phyloP scores from a whole-genome alignment of 306 rosid species.

The Gynostemma pentaphyllum region DNA sequence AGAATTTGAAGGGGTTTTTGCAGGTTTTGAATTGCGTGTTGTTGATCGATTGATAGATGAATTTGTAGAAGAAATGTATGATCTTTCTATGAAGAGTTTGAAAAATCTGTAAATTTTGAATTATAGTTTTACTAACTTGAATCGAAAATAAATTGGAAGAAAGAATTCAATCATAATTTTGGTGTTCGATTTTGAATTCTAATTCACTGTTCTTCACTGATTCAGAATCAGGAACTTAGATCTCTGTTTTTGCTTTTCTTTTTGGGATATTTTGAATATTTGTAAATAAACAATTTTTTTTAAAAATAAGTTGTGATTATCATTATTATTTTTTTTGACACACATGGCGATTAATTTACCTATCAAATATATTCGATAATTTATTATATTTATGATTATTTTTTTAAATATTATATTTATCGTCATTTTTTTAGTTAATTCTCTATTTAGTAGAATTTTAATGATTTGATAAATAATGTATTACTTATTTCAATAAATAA shows the following conservation, averaged over 20 bases:
- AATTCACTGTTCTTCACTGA: not conserved
- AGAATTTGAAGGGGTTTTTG: constrained; percentile 31
- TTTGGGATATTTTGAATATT: too few species aligned
- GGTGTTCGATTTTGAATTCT: not conserved
- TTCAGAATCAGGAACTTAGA: not conserved
- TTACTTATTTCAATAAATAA: too few species aligned
- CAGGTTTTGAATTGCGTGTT: constrained; percentile 39
- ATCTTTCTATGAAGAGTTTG: not conserved
- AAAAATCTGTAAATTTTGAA: constrained; percentile 1
- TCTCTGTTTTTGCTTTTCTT: not conserved
- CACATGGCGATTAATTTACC: too few species aligned
- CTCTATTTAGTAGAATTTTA: too few species aligned
- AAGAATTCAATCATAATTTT: not conserved
- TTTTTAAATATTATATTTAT: too few species aligned
- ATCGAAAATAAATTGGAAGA: not conserved
- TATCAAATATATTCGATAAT: too few species aligned
- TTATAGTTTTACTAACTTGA: constrained; percentile 4
- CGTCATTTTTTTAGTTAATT: too few species aligned
- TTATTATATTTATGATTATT: too few species aligned
- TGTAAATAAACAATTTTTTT: too few species aligned
- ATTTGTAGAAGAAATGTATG: constrained; percentile 36
- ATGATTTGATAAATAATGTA: too few species aligned
- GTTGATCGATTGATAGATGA: constrained; percentile 49
- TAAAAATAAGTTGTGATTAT: too few species aligned
- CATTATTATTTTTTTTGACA: too few species aligned